Base-by-base conservation (phyloP, 1,139 yeast species). In the Saccharomycopsis hybrid region DNA sequence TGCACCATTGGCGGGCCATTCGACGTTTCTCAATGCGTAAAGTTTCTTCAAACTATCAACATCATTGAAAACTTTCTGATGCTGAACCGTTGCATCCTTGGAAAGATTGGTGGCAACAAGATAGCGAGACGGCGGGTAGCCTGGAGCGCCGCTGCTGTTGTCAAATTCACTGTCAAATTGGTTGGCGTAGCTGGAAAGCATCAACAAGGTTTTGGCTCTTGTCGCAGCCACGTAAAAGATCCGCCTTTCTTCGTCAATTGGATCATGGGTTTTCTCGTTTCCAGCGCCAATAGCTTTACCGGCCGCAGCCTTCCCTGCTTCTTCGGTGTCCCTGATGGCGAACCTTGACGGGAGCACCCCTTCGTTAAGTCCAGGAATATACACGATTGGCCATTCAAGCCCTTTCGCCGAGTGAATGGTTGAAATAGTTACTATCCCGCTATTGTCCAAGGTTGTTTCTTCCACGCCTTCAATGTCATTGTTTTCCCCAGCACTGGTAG, bases 401-500 rank as follows among this genome's bases (percentile, higher is more conserved):
- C 97, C 97, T 62, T 92, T 92, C 1, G 97, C 80, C 0, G 90
- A 88, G 64, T 92, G 98, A 11, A 92, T 84, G 0, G 97, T 92
- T 0, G 90, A 82, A 1, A 78, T 63, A 0, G 74, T 65, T 1
- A 77, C 72, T 18, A 59, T 58, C 0, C 65, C 68, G 9, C 52
- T 53, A 3, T 30, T 41, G 7, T 49, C 48, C 27, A 52, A 51
- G 11, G 53, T 57, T 2, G 49, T 46, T 9, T 55, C 52, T 24
- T 53, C 56, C 13, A 56, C 59, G 4, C 56, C 60, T 7, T 53
- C 53, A 9, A 50, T 46, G 1, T 51, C 55, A 7, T 54, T 51
- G 46, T 38, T n/a, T n/a, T 29, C 18, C 8, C 25, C 18, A 5
- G 32, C 9, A 24, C 32, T 27, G 42, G 41, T 44, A 24, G 53